Evolutionary conservation across 2,329 filamentous ascomycete species (phyloP), one percentile per base, ranked within the genome.

Genomic region (Hysterium pulicare): DNA sequence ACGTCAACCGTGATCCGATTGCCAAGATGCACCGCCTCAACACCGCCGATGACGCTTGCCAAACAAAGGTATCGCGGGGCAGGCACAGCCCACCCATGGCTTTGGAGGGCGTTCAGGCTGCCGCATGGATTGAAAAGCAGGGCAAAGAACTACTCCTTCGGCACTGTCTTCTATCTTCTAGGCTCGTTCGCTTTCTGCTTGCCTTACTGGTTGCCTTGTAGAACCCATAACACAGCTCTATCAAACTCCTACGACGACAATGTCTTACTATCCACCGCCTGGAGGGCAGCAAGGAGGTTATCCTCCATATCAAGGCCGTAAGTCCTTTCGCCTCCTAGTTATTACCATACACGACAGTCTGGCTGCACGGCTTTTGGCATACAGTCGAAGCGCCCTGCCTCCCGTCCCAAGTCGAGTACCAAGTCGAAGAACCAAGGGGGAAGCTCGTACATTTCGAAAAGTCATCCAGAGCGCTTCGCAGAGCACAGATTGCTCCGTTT

Each of bases 321-420:
- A n/a, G 58, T 55, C 62, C 64, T 21, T 74, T 73, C 40, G 70
- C 70, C 22, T 66, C 68, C 17, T 15, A n/a, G n/a, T 33, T 33
- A 33, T 55, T 58, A 36, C 23, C 52, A 57, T 44, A 55, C 45
- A 38, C 45, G 26, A 28, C 61, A 54, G 32, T 42, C 22, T 33
- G 11, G 13, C 38, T 7, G 36, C 41, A 9, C 41, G 13, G 19
- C 31, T 5, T 13, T 8, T 21, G 9, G 9, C 16, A 8, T 11
- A 10, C 39, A 28, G 13, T 13, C 24, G 13, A 7, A 7, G 13
- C 60, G 57, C 13, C 64, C 61, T 34, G 54, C 53, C 6, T 68
- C 70, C 44, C 66, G 66, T 30, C 62, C 65, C 16, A 67, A 69
- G 19, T 63, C 55, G 38, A 64, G 30, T 9, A n/a, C n/a, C n/a